Base-by-base conservation (phyloP, 2,329 filamentous ascomycete species). In the Cladophialophora psammophila region DNA sequence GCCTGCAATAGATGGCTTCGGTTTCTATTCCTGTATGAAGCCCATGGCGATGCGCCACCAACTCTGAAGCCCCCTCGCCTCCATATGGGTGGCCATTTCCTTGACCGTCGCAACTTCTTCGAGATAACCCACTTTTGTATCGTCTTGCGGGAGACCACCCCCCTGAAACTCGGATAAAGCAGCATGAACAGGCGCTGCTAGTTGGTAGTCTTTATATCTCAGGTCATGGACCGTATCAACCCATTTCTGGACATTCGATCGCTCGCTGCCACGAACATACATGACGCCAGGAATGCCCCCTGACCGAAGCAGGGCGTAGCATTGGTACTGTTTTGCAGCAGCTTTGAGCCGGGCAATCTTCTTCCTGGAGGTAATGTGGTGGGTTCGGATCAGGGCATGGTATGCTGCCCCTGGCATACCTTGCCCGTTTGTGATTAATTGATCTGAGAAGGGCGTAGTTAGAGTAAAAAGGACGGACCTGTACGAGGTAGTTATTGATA, bases 291-390 rank as follows among this genome's bases (percentile, higher is more conserved):
- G 91, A 31, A 85, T 85, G 1, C 88, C 87, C 10, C 91, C 90
- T 69, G 85, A 88, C 32, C 90, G 86, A 0, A 92, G 80, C 3
- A 93, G 80, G 1, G 90, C 86, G 70, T 86, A 89, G 59, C 89
- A 85, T 64, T 87, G 80, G 71, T 86, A 81, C 55, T 85, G 81
- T 36, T 86, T 82, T 6, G 89, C 88, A 3, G 86, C 85, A 1
- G 88, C 87, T 76, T 90, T 90, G 26, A 94, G 83, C 64, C 83
- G 82, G 32, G 83, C 80, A 53, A 90, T 84, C 75, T 94, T 94
- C 76, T 92, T 93, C 70, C 90, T 88, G 0, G 90, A 93, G 3
- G 90, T 93, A 74, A 94, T 93, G 77, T 94, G 91, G 72, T 94
- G 91, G 0, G 91, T 94, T 60, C 90, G 86, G 67, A 94, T 91